Conservation (phyloP, 169 alveolate species). For the Eimeria falciformis region DNA sequence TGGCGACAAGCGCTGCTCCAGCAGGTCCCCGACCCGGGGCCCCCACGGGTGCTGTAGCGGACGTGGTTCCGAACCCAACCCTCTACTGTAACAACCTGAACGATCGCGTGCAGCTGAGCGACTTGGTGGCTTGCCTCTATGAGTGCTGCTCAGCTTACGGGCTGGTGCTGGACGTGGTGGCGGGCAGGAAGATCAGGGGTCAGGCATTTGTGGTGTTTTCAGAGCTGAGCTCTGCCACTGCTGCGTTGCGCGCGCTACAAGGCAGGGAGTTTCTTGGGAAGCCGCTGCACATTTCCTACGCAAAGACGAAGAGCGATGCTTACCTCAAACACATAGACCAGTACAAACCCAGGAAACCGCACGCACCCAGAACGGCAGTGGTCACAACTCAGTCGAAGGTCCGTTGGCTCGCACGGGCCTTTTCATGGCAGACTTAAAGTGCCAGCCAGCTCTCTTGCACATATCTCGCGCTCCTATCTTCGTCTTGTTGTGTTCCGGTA, state of each 20-base stretch:
- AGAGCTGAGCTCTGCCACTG: conserved; percentile 87
- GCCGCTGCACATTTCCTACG: conserved; percentile 85
- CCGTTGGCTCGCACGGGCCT: not conserved
- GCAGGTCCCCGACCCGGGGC: conserved; percentile 22
- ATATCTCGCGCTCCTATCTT: no score
- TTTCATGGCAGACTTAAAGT: no score
- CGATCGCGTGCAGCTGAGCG: conserved; percentile 85
- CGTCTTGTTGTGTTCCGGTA: no score
- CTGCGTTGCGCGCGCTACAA: conserved; percentile 87
- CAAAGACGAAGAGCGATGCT: conserved; percentile 82
- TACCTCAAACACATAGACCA: conserved; percentile 43
- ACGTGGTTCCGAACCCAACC: conserved; percentile 89
- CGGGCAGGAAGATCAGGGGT: conserved; percentile 86
- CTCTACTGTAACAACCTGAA: conserved; percentile 87
- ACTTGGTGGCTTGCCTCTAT: conserved; percentile 83
- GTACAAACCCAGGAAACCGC: conserved; percentile 62
- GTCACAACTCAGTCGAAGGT: not conserved
- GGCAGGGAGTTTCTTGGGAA: conserved; percentile 86
- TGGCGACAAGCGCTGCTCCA: not conserved
- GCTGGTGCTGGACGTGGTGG: conserved; percentile 83
- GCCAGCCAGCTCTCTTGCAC: no score
- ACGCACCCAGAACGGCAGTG: conserved; percentile 30
- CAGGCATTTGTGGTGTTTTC: conserved; percentile 90
- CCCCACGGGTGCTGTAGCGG: conserved; percentile 69
- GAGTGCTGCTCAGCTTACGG: conserved; percentile 89